Evolutionary conservation across 768 basidiomycete genomes (phyloP).

Genomic region (Kwoniella sp.): DNA sequence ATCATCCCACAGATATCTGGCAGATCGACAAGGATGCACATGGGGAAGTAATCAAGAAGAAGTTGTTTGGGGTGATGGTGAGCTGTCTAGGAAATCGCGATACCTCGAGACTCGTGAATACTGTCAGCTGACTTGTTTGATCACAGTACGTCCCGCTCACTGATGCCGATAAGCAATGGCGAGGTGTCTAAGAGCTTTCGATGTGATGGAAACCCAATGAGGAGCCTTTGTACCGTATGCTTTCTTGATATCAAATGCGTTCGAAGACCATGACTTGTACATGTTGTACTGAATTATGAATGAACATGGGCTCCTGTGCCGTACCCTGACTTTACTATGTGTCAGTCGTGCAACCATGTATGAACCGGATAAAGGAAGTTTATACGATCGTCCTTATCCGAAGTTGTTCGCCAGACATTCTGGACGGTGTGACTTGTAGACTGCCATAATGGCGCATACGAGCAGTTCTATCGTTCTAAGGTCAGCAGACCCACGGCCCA

Average conservation of each 20-base stretch:
- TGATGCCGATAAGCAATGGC: constrained; percentile 40
- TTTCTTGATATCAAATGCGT: too few relatives aligned
- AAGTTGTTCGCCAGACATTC: background rate
- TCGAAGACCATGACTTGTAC: too few relatives aligned
- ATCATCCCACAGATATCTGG: constrained; percentile 59
- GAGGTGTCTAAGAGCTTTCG: background rate
- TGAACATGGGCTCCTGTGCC: too few relatives aligned
- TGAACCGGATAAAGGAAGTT: too few relatives aligned
- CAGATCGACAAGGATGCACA: constrained; percentile 76
- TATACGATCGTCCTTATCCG: too few relatives aligned
- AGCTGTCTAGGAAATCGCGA: constrained; percentile 50
- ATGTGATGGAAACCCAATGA: background rate
- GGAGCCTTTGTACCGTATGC: too few relatives aligned
- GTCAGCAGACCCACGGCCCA: too few relatives aligned
- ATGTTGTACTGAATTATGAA: too few relatives aligned
- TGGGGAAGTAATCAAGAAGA: constrained; percentile 67
- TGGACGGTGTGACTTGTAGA: background rate
- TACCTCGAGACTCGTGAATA: background rate
- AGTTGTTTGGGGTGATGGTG: constrained; percentile 81
- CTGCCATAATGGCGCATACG: too few relatives aligned
- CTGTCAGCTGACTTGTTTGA: background rate
- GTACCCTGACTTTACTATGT: too few relatives aligned
- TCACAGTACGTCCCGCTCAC: constrained; percentile 57
- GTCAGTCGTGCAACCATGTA: too few relatives aligned
- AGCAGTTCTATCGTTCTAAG: too few relatives aligned